Evolutionary conservation across 78 protist species (phyloP), one percentile per base, ranked within the genome.

Genomic region (Dictyostelium firmibasis): DNA sequence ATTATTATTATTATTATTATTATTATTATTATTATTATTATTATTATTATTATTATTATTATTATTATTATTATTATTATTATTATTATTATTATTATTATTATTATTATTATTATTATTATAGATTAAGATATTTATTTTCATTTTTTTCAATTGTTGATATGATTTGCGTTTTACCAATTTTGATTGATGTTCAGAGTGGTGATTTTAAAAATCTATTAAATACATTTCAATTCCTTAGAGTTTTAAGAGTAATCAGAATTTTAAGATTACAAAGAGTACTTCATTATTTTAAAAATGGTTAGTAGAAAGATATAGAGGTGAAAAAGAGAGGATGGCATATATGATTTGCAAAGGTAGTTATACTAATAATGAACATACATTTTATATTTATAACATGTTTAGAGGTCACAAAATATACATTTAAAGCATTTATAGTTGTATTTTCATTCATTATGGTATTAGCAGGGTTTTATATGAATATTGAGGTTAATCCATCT

Each of bases 371-470:
- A 53, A 50, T 14, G 14, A 0, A 47, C 47, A 44, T 31, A 36
- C 13, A 85, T 18, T 10, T 47, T 44, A 41, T 53, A 29, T n/a
- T 16, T 75, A 16, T 57, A 47, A 47, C 18, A n/a, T n/a, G n/a
- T 74, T 57, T 41, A 88, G 93, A 89, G 94, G 94, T 89, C 18
- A 81, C 94, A 27, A 89, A 89, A 81, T 89, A 89, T 69, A 89
- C 94, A 81, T 89, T 89, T 70, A 89, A 81, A 69, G 94, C 94
- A 69, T 81, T 89, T 69, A 89, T 89, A 38, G 94, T 89, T 11
- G 94, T 89, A 60, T 89, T 89, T 89, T 79, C 94, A 89, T 89
- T 89, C 81, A 89, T 89, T 36, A 81, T 89, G 62, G 94, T 89
- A 31, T 81, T 89, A 14, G 94, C 94, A 70, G 94, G 94, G 33